Percentiles rank a stretch among this genome's conserved stretches.
Evolutionary conservation across 768 basidiomycete genomes (phyloP).

Genomic region (Leccinum ochraceum): DNA sequence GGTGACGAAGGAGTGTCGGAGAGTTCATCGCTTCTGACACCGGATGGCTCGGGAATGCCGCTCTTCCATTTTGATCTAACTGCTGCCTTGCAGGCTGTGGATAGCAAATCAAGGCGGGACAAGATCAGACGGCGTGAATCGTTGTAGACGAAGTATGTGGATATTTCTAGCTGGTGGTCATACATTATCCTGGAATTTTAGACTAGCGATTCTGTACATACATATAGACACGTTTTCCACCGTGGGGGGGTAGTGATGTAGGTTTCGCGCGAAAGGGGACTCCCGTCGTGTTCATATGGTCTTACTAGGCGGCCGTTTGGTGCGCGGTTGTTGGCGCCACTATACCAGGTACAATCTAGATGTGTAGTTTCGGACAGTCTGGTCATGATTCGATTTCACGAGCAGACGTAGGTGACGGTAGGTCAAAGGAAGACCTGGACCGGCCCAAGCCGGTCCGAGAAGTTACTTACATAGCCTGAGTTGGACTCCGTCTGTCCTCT

Average conservation of each 20-base stretch:
- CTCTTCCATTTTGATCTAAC: neutral
- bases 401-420: too few species aligned
- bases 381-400: too few species aligned
- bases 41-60: neutral
- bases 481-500: neutral
- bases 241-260: too few species aligned
- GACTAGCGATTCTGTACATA: neutral
- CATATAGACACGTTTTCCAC: neutral
- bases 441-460: neutral
- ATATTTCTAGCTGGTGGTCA: neutral
- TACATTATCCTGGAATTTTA: neutral
- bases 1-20: neutral
- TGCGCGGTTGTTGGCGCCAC: too few species aligned
- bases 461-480: neutral
- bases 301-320: too few species aligned
- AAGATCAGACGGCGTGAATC: neutral
- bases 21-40: neutral
- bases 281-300: too few species aligned
- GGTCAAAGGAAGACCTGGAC: too few species aligned
- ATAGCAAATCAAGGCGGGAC: neutral
- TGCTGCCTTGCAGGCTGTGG: neutral
- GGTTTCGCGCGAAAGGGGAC: too few species aligned
- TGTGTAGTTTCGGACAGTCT: too few species aligned
- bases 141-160: neutral
- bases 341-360: too few species aligned